Evolutionary conservation across 257 asterid species (phyloP), one percentile per base, ranked within the genome.

Genomic region (Salvia miltiorrhiza): DNA sequence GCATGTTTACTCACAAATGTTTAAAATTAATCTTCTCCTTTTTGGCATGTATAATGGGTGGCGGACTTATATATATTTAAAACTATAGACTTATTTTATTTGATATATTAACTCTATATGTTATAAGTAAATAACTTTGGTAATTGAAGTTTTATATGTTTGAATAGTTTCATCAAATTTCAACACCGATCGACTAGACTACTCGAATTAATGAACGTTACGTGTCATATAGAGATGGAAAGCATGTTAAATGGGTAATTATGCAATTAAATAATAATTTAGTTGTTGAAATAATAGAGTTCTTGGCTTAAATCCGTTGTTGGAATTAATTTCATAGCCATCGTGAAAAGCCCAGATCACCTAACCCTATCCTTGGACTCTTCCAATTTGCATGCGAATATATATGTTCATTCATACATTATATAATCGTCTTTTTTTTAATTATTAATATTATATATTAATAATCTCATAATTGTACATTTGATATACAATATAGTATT

Each of bases 311-410:
- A 61, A 32, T 49, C 45, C 64, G 4, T 24, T 50, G 44, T 26
- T 43, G 58, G 63, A 55, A 21, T 52, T n/a, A 55, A 21, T 72
- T 58, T 23, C 14, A n/a, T 10, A 17, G 13, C 4, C 50, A 13
- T 64, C 5, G 13, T 45, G 77, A 73, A 48, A 73, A 66, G 41
- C 72, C 43, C 69, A 3, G n/a, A n/a, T 57, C 66, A 73, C 78
- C 78, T 66, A 73, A 73, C 45, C 62, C 52, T 63, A 43, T 17
- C 41, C 43, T 64, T 64, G 72, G 54, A 73, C 21, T 44, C 57
- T 23, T 63, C 50, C 70, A 56, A 35, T 48, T 59, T n/a, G 20
- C 37, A 24, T 33, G 11, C 0, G 24, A 12, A 33, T 33, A 35
- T 59, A 33, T 33, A 35, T 59, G 19, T 48, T 13, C 11, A 32